Evolutionary conservation across 768 basidiomycete species (phyloP).

Genomic region (Hygrophorus russula): DNA sequence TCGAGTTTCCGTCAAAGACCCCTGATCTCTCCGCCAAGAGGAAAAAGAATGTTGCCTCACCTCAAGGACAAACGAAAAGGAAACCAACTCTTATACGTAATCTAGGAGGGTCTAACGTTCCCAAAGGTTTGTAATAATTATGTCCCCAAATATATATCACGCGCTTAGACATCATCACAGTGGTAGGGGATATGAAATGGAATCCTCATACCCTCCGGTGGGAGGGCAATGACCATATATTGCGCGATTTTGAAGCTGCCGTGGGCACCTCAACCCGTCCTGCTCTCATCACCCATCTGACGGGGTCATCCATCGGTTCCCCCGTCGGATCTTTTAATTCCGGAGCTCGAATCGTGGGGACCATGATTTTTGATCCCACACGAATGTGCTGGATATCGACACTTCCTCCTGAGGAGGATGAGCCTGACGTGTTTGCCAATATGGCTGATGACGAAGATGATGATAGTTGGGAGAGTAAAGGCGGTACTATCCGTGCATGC

Average conservation of each 20-base stretch:
- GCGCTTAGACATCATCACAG: constrained; percentile 30
- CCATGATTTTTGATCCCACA: constrained; percentile 94
- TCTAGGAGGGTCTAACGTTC: constrained; percentile 49
- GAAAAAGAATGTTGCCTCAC: constrained; percentile 41
- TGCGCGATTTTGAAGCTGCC: constrained; percentile 84
- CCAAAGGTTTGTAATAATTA: constrained; percentile 51
- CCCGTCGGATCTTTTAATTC: constrained; percentile 64
- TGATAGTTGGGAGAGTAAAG: constrained; percentile 58
- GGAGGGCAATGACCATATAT: constrained; percentile 93
- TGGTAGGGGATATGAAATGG: constrained; percentile 96
- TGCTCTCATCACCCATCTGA: constrained; percentile 90
- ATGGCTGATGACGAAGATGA: constrained; percentile 88
- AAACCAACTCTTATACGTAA: constrained; percentile 88
- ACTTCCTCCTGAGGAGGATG: constrained; percentile 78
- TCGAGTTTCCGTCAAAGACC: constrained; percentile 40
- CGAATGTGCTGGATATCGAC: constrained; percentile 95
- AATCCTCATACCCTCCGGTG: constrained; percentile 84
- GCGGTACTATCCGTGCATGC: constrained; percentile 69
- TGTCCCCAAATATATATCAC: background rate
- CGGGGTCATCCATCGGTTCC: constrained; percentile 77
- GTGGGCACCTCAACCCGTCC: constrained; percentile 80
- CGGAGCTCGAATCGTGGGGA: constrained; percentile 85
- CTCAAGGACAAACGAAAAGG: constrained; percentile 36
- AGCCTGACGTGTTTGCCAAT: constrained; percentile 92
- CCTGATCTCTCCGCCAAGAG: constrained; percentile 29